These are phyloP conservation scores for Canavalia ensiformis DNA, from an alignment of 306 rosid species.

Conservation along the genomic window DNA sequence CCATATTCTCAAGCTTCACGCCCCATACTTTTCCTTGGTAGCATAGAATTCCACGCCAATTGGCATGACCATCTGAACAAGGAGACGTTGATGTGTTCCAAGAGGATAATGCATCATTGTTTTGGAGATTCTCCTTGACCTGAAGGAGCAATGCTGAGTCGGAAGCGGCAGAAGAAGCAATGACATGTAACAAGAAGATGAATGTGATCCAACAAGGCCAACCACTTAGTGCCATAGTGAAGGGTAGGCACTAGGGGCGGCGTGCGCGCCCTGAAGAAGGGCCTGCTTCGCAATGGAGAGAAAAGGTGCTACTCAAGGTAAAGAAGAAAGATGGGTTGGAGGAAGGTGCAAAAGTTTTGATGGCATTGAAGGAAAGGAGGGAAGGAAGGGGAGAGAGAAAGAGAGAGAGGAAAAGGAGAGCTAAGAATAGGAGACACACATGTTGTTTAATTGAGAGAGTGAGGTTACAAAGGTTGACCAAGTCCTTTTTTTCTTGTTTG, in stretches of 20 bases:
- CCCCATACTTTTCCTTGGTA: conserved; percentile 65
- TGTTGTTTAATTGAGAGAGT: conserved; percentile 30
- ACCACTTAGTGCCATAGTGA: conserved; percentile 54
- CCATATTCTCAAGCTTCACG: conserved; percentile 72
- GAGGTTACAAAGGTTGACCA: conserved; percentile 54
- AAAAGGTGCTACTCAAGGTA: conserved; percentile 22
- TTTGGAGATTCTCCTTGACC: conserved; percentile 59
- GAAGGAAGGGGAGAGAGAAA: conserved; percentile 10
- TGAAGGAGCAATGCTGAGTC: conserved; percentile 67
- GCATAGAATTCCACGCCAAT: conserved; percentile 80
- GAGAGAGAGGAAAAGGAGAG: neutral
- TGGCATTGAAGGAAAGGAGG: conserved; percentile 40
- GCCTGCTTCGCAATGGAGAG: conserved; percentile 41
- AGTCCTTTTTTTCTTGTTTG: conserved; percentile 52
- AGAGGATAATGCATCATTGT: conserved; percentile 23
- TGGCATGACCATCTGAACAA: conserved; percentile 47
- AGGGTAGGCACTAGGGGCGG: conserved; percentile 63
- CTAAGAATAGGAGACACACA: conserved; percentile 60
- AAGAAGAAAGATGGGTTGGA: conserved; percentile 40
- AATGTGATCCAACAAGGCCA: neutral
- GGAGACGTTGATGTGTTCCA: conserved; percentile 63
- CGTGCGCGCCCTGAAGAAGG: conserved; percentile 66
- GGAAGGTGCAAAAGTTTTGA: conserved; percentile 53
- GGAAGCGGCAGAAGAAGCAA: conserved; percentile 45
- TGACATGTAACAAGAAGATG: neutral